Evolutionary conservation across 2,329 filamentous ascomycete species (phyloP).

Genomic region (Fusarium incarnatum): DNA sequence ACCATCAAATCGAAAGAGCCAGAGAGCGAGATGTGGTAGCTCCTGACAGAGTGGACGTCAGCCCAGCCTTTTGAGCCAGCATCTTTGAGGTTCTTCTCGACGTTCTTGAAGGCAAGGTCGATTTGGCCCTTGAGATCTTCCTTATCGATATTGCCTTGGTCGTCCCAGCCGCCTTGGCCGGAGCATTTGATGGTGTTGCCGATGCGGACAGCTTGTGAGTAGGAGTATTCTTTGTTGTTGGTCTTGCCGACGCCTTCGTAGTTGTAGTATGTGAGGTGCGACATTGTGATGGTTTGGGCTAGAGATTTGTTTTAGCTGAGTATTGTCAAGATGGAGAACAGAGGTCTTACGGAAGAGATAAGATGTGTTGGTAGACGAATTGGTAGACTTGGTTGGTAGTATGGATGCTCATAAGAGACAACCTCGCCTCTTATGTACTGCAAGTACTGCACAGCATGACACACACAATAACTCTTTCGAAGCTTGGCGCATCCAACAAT

Average conservation of each 20-base stretch:
- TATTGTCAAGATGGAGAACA: no score
- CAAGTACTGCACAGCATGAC: slow-evolving; percentile 6
- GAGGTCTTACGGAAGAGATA: not conserved
- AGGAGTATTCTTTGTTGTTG: slow-evolving; percentile 41
- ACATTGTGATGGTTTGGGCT: slow-evolving; percentile 41
- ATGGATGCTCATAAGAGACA: not conserved
- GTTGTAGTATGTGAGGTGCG: slow-evolving; percentile 49
- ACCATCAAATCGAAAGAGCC: slow-evolving; percentile 57
- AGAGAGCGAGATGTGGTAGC: slow-evolving; percentile 58
- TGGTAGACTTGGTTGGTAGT: not conserved
- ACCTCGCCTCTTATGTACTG: slow-evolving; percentile 22
- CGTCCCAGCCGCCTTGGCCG: slow-evolving; percentile 42
- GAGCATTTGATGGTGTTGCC: slow-evolving; percentile 41
- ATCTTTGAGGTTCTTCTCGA: slow-evolving; percentile 62
- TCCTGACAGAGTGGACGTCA: slow-evolving; percentile 64
- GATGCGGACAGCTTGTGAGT: slow-evolving; percentile 41
- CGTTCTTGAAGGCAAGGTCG: slow-evolving; percentile 67
- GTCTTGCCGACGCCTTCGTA: slow-evolving; percentile 50
- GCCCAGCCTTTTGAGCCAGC: slow-evolving; percentile 67
- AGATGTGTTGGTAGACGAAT: not conserved
- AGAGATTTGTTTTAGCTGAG: not conserved
- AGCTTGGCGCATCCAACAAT: slow-evolving; percentile 19
- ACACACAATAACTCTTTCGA: not conserved
- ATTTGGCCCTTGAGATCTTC: slow-evolving; percentile 59
- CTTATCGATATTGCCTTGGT: slow-evolving; percentile 37